Evolutionary conservation across 331 rosid species (phyloP).

Genomic region (Ulmus americana): DNA sequence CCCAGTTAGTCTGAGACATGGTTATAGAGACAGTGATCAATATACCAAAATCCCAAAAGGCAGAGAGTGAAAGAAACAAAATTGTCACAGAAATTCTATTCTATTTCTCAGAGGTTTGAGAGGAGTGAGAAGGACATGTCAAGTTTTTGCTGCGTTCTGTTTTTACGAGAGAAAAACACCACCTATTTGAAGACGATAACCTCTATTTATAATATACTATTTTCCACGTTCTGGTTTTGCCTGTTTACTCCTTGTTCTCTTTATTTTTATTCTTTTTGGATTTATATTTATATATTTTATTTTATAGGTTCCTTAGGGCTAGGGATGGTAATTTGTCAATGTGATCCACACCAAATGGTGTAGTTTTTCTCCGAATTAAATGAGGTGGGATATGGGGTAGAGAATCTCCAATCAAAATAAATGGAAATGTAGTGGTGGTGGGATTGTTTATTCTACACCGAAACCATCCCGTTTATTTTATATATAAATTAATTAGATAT

Average conservation of each 20-base stretch:
- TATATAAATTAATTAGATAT: no score
- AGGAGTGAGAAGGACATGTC: neutral
- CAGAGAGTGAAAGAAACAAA: neutral
- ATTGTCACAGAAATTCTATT: neutral
- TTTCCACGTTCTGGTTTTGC: slow-evolving; percentile 5
- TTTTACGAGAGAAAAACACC: neutral
- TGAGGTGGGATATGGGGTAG: no score
- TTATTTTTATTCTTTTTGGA: no score
- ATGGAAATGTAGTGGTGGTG: no score
- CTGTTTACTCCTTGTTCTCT: neutral
- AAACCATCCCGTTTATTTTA: no score
- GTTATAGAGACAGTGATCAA: neutral
- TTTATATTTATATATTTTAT: neutral
- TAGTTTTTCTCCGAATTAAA: no score
- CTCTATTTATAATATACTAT: neutral
- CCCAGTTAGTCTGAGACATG: slow-evolving; percentile 51
- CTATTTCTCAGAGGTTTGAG: slow-evolving; percentile 1
- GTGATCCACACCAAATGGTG: no score
- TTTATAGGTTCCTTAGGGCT: neutral
- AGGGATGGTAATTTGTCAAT: neutral
- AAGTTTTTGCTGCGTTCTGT: neutral
- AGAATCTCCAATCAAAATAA: no score
- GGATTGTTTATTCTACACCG: no score
- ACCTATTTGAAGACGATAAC: neutral
- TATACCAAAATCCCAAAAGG: no score